These are phyloP conservation scores for Aegilops sharonensis DNA, from an alignment of 176 grass and related monocot genomes.

Conservation along the genomic window DNA sequence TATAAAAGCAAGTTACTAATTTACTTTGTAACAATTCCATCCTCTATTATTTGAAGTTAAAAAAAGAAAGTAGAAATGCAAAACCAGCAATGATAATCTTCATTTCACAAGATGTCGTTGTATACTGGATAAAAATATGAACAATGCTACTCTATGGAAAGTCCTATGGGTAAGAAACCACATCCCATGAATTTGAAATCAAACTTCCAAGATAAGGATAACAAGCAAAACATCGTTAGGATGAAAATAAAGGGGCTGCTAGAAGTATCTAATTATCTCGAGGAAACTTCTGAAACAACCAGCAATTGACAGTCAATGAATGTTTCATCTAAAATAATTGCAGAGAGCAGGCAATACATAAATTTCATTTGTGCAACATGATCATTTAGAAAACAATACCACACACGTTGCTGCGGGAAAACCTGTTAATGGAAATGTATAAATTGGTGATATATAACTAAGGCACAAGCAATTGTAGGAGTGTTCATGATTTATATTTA, in stretches of 20 bases:
- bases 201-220: not conserved
- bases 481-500: too few relatives aligned
- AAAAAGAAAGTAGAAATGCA: not conserved
- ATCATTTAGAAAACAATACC: not conserved
- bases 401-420: too few relatives aligned
- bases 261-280: not conserved
- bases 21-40: not conserved
- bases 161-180: not conserved
- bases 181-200: not conserved
- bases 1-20: not conserved
- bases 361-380: not conserved
- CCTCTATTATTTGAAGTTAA: not conserved
- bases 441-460: too few relatives aligned
- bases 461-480: too few relatives aligned
- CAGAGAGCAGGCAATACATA: not conserved
- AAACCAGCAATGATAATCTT: not conserved
- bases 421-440: too few relatives aligned
- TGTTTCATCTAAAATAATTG: not conserved
- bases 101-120: not conserved
- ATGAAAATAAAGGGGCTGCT: not conserved
- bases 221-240: not conserved
- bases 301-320: not conserved
- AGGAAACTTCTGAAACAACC: not conserved
- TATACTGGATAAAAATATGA: not conserved
- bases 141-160: not conserved